Evolutionary conservation across 768 basidiomycete species (phyloP).

Genomic region (Auricularia sp.): DNA sequence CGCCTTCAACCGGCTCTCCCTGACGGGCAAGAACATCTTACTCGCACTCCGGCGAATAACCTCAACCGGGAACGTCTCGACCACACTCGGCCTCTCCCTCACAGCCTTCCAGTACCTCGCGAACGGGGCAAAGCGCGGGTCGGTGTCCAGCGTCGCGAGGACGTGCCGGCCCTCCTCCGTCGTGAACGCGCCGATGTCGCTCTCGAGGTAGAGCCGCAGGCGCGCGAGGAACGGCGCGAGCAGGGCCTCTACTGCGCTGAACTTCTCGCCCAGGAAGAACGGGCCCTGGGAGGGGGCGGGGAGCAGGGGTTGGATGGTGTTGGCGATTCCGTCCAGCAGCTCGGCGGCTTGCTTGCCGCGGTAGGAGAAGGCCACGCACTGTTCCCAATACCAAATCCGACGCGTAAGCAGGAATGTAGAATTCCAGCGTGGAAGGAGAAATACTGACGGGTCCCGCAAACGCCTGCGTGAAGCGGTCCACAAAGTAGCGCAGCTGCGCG

Average conservation of each 20-base stretch:
- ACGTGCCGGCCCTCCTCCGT: constrained; percentile 38
- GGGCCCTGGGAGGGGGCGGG: constrained; percentile 28
- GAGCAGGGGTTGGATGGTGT: constrained; percentile 41
- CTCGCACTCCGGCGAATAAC: too few relatives aligned
- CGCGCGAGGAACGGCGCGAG: constrained; percentile 52
- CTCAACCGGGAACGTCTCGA: constrained; percentile 32
- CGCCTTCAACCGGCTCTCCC: too few relatives aligned
- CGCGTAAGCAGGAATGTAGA: too few relatives aligned
- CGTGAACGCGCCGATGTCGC: constrained; percentile 44
- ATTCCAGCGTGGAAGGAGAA: too few relatives aligned
- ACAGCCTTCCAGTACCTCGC: constrained; percentile 39
- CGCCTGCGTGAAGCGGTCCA: constrained; percentile 42
- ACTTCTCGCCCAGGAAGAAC: constrained; percentile 36
- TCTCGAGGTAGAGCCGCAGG: constrained; percentile 31
- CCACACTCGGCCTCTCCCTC: constrained; percentile 42
- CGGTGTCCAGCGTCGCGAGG: constrained; percentile 30
- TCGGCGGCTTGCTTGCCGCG: constrained; percentile 32
- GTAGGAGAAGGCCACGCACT: constrained; percentile 26
- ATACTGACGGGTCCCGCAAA: constrained; percentile 23
- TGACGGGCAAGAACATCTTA: too few relatives aligned
- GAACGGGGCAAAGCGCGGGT: constrained; percentile 41
- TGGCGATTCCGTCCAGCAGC: constrained; percentile 30
- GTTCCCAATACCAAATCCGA: too few relatives aligned
- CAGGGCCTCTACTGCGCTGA: constrained; percentile 53
- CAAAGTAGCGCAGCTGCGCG: constrained; percentile 54